These are phyloP conservation scores for Aspergillus cejpii DNA, from an alignment of 2,329 filamentous ascomycete genomes.

Conservation along the genomic window DNA sequence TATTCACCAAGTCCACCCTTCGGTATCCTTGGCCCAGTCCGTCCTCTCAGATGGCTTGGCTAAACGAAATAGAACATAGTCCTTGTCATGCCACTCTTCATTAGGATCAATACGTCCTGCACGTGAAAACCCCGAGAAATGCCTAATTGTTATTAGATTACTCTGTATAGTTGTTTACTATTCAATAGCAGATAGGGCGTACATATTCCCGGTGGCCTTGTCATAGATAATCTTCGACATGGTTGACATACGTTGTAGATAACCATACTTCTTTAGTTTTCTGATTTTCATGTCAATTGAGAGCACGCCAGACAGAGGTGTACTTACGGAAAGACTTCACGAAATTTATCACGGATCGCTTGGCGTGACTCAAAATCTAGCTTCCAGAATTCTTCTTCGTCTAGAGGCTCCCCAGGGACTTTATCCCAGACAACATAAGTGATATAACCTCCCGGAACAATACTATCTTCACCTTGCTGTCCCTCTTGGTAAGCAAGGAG, in stretches of 20 bases:
- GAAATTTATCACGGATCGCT: conserved; percentile 6
- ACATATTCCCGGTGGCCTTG: conserved; percentile 5
- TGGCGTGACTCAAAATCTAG: conserved; percentile 5
- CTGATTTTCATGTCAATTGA: not conserved
- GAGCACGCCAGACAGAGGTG: conserved; percentile 1
- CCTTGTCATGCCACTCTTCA: conserved; percentile 8
- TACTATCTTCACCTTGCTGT: conserved; percentile 14
- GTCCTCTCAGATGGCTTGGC: conserved; percentile 22
- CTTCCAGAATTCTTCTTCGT: conserved; percentile 17
- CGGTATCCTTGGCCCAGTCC: conserved; percentile 25
- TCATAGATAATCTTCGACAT: conserved; percentile 8
- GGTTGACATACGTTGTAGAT: conserved; percentile 4
- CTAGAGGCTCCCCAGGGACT: conserved; percentile 19
- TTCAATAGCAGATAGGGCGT: not conserved
- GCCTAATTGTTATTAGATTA: conserved; percentile 4
- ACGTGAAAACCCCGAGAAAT: conserved; percentile 6
- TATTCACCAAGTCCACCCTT: not conserved
- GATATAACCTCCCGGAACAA: conserved; percentile 18
- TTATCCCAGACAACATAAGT: conserved; percentile 23
- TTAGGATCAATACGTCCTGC: conserved; percentile 3
- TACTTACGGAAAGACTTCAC: conserved; percentile 4
- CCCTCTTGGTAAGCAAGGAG: conserved; percentile 16
- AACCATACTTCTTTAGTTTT: conserved; percentile 3
- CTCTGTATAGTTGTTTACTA: not conserved
- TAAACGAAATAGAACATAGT: conserved; percentile 5